Evolutionary conservation across 1,284 basidiomycete species (phyloP).

Genomic region (Veloboletus limbatus): DNA sequence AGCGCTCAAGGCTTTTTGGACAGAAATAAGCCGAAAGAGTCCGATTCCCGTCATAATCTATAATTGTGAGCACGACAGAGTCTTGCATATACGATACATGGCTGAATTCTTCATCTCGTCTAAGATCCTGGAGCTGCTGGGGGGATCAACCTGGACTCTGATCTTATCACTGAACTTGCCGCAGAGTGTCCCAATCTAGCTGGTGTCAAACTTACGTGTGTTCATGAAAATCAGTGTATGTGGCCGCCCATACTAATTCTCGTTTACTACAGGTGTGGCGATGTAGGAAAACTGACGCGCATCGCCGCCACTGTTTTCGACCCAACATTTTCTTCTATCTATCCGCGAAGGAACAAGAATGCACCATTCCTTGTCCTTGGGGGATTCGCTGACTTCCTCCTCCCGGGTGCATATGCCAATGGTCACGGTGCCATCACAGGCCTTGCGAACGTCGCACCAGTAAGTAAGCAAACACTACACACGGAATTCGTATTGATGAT

Average conservation of each 20-base stretch:
- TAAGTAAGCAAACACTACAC: constrained; percentile 34
- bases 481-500: not conserved
- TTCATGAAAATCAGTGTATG: constrained; percentile 15
- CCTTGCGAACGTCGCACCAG: constrained; percentile 76
- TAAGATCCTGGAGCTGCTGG: constrained; percentile 79
- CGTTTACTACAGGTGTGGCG: constrained; percentile 63
- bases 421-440: constrained; percentile 83
- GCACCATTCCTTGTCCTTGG: constrained; percentile 77
- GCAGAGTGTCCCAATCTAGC: constrained; percentile 67
- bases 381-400: constrained; percentile 76
- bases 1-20: constrained; percentile 79
- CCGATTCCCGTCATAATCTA: constrained; percentile 89
- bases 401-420: constrained; percentile 65
- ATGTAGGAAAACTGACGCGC: constrained; percentile 86
- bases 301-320: constrained; percentile 68
- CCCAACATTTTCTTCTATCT: constrained; percentile 50
- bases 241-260: constrained; percentile 2
- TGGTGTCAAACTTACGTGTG: constrained; percentile 86
- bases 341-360: constrained; percentile 64
- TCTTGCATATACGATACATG: not conserved
- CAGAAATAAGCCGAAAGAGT: constrained; percentile 72
- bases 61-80: constrained; percentile 70
- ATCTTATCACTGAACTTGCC: constrained; percentile 79
- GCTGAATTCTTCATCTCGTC: constrained; percentile 6
- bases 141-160: constrained; percentile 84